These are phyloP conservation scores for Musa acuminata DNA, from an alignment of 176 grass and related monocot genomes.

Conservation along the genomic window DNA sequence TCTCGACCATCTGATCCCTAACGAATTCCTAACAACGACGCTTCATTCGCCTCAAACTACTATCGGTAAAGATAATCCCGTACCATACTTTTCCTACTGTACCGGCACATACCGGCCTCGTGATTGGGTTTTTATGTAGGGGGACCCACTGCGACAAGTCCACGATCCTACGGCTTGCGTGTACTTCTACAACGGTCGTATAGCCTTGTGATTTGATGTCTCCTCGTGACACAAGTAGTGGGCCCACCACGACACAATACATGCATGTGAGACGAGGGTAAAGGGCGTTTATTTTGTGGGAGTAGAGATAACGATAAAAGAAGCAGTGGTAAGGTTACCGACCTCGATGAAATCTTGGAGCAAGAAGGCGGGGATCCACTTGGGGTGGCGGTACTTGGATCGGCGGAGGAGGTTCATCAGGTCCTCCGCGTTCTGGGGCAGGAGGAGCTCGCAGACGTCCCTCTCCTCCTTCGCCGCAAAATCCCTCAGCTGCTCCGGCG, in stretches of 20 bases:
- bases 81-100: too few species aligned
- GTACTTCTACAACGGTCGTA: too few species aligned
- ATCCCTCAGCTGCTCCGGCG: conserved; percentile 31
- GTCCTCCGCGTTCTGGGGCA: conserved; percentile 51
- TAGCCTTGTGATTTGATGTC: too few species aligned
- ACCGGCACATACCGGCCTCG: too few species aligned
- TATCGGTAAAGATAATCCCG: too few species aligned
- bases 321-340: not conserved
- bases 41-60: too few species aligned
- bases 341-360: conserved; percentile 85
- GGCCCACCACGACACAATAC: not conserved
- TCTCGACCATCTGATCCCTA: not conserved
- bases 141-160: too few species aligned
- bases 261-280: not conserved
- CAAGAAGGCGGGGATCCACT: conserved; percentile 65
- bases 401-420: conserved; percentile 48
- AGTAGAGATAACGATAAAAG: not conserved
- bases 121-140: too few species aligned
- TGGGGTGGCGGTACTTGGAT: conserved; percentile 75
- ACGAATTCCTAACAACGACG: not conserved
- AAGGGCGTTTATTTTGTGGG: not conserved
- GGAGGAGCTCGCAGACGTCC: conserved; percentile 53
- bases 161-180: too few species aligned
- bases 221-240: too few species aligned
- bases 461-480: conserved; percentile 40